These are phyloP conservation scores for Chlamydomonas sp. DNA, from an alignment of 139 green algal genomes.

Conservation along the genomic window DNA sequence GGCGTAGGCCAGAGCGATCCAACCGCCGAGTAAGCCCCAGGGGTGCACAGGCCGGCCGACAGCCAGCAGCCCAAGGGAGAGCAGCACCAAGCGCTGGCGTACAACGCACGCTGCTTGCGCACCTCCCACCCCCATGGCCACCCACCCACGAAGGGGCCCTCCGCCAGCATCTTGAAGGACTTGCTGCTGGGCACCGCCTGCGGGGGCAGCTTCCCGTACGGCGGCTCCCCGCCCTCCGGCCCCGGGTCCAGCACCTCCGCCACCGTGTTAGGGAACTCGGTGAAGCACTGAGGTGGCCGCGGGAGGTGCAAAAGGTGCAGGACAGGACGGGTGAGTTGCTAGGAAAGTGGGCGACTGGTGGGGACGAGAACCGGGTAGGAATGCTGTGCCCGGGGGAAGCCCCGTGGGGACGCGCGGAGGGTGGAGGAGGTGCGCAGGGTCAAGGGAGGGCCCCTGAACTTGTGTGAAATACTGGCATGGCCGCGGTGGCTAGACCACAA, in stretches of 20 bases:
- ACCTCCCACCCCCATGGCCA: background rate
- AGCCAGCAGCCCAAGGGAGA: no score
- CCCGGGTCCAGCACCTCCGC: constrained; percentile 44
- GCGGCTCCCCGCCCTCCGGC: constrained; percentile 28
- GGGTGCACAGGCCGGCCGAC: no score
- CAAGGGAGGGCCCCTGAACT: no score
- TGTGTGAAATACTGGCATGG: no score
- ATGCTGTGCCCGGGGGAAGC: background rate
- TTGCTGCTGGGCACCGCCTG: constrained; percentile 49
- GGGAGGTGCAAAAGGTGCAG: background rate
- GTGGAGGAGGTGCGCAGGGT: no score
- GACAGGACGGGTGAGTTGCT: background rate
- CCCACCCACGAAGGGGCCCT: constrained; percentile 83
- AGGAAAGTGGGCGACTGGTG: background rate
- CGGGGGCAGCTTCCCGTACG: constrained; percentile 30
- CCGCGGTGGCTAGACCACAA: no score
- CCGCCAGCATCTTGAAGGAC: constrained; percentile 91
- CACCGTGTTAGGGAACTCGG: constrained; percentile 42
- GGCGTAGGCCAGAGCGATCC: constrained; percentile 2
- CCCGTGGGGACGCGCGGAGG: no score
- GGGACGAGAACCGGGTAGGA: background rate
- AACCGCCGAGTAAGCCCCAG: constrained; percentile 4
- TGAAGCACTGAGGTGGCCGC: constrained; percentile 59
- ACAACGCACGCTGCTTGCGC: background rate
- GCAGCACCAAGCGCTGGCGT: no score